Percentiles rank a stretch among this genome's conserved stretches.
phyloP scores from a whole-genome alignment of 306 rosid species.

The Sesbania bispinosa region DNA sequence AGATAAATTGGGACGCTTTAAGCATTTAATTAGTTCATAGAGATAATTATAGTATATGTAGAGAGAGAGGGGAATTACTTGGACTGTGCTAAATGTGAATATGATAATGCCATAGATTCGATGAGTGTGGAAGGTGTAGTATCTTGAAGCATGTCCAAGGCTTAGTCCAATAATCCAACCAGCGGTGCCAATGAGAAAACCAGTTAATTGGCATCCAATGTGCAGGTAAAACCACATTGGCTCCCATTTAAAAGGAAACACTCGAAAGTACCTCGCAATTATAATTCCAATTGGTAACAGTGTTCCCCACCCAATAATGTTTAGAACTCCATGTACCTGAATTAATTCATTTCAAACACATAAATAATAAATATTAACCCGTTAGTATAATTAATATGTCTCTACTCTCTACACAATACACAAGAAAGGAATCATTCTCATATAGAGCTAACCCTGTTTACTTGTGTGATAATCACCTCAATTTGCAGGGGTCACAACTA shows the following conservation, averaged over 20 bases:
- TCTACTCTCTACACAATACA: too few species aligned
- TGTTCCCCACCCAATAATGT: constrained; percentile 81
- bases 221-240: constrained; percentile 35
- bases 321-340: constrained; percentile 78
- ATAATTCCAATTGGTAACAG: constrained; percentile 70
- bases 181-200: constrained; percentile 49
- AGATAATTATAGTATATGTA: too few species aligned
- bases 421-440: too few species aligned
- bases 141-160: constrained; percentile 62
- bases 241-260: not conserved
- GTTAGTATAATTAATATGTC: too few species aligned
- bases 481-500: too few species aligned
- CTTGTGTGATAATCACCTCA: not conserved
- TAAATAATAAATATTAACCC: too few species aligned
- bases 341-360: too few species aligned
- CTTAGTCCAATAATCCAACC: constrained; percentile 71
- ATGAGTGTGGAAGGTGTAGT: constrained; percentile 55
- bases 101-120: constrained; percentile 51
- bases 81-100: constrained; percentile 60
- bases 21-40: too few species aligned
- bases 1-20: too few species aligned
- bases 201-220: constrained; percentile 38
- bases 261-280: constrained; percentile 55
- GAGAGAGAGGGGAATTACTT: constrained; percentile 30
- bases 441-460: too few species aligned